Evolutionary conservation across 2,329 filamentous ascomycete genomes (phyloP), one percentile per base, ranked within the genome.

Genomic region (Emmonsiellopsis sp.): DNA sequence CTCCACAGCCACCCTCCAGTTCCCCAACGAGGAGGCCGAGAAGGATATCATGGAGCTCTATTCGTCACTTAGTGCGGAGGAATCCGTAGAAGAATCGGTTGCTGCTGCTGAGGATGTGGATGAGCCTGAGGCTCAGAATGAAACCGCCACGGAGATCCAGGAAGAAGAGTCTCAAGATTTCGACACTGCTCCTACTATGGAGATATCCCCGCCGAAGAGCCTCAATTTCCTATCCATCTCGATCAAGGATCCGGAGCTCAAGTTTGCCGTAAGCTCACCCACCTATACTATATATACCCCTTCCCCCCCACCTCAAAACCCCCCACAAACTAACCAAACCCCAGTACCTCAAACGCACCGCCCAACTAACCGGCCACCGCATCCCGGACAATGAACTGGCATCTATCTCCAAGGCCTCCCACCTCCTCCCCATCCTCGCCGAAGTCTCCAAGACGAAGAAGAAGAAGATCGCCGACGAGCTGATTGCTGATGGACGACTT

Each of bases 341-440:
- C 31, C 60, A 96, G 91, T 78, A 93, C 59, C 74, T 84, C 63
- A 95, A 95, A 73, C 85, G 88, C 55, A 74, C 90, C 56, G 82
- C 86, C 67, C 87, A 93, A 67, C 77, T 95, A 56, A 91, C 86
- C n/a, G 88, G 88, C 56, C 81, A 84, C 56, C 80, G 82, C 55
- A 76, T 95, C 59, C 77, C 86, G 13, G 92, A 96, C 69, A 75
- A 81, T 46, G 78, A 80, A 60, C 78, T 94, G 56, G 71, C 74
- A 49, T 72, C 75, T 44, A 74, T 82, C 56, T 70, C 68, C 50
- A 83, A 77, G 7, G 74, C 82, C 39, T 73, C 75, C 53, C 68
- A 77, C 32, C 68, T 88, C 50, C 68, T 87, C 42, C 71, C 74
- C 31, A 68, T 80, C 45, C 70, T 85, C 2, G 53, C 63, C 37